Conservation (phyloP, 257 asterid species). For the Jasminum sambac region DNA sequence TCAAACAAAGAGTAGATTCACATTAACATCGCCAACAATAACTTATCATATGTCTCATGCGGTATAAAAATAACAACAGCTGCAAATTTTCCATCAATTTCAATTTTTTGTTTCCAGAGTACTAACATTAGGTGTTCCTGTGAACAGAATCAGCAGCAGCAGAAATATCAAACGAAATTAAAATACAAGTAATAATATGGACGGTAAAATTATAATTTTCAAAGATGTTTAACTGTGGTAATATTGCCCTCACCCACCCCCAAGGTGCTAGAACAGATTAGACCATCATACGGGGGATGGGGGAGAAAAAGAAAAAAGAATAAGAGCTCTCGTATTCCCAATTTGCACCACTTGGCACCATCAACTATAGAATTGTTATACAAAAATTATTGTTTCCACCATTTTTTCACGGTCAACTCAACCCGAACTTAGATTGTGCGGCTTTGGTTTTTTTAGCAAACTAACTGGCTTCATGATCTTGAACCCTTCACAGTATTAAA, state of each 20-base stretch:
- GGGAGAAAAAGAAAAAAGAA: too few species aligned
- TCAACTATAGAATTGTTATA: conserved; percentile 20
- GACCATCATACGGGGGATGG: not conserved
- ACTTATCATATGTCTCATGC: not conserved
- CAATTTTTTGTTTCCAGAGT: not conserved
- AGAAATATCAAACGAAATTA: not conserved
- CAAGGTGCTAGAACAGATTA: not conserved
- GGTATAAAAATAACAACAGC: not conserved
- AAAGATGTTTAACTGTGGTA: not conserved
- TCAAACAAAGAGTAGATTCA: not conserved
- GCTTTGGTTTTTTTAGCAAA: conserved; percentile 12
- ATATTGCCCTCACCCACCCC: not conserved
- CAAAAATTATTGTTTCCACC: conserved; percentile 14
- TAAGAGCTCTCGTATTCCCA: not conserved
- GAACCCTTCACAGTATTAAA: conserved; percentile 20
- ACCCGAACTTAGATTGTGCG: not conserved
- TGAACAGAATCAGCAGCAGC: not conserved
- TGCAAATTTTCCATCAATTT: not conserved
- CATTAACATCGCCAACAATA: not conserved
- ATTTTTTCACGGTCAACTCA: not conserved
- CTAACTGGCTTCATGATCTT: conserved; percentile 14
- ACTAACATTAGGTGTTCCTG: not conserved
- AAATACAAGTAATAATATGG: not conserved
- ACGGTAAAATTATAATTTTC: not conserved
- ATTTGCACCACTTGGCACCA: not conserved